Evolutionary conservation across 2,329 filamentous ascomycete genomes (phyloP), one percentile per base, ranked within the genome.

Genomic region (Cytospora paraplurivora): DNA sequence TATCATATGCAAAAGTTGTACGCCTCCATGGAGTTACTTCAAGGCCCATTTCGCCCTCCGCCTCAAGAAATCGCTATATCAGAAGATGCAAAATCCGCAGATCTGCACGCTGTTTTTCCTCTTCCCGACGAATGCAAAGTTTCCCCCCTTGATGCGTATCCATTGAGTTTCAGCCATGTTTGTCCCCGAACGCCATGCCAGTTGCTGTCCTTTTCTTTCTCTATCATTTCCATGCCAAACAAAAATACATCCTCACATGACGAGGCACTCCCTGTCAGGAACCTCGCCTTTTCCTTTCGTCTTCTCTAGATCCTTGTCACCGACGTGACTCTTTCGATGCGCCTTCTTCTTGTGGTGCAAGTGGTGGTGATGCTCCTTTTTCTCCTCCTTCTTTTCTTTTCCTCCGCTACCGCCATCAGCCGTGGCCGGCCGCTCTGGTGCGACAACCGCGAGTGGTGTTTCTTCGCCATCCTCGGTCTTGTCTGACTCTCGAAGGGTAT

Each of bases 181-280:
- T 47, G 44, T 47, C 38, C 57, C 38, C 50, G n/a, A 66, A 61
- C 62, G 62, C 64, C 61, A 38, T 52, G 50, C 61, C 13, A 55
- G 11, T 52, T 50, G 54, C 21, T 37, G 34, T 37, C 34, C 8
- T 59, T 41, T 44, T n/a, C 41, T 47, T 56, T 41, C 34, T 38
- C 17, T 19, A 27, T 44, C 21, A 49, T 35, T 17, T 21, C 27
- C 27, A 27, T 27, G 27, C 27, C 27, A 27, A 27, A 27, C 13
- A 13, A 49, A 2, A 7, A 15, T 1, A 7, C 7, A 32, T 37
- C 59, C 44, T 71, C 70, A 83, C 81, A 83, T 83, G 58, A 83
- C 72, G 11, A 68, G 71, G 69, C 81, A 83, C 69, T 83, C 80
- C 67, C 81, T 75, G 63, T 83, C 81, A 44, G 78, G 76, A 15